phyloP scores from a whole-genome alignment of 176 grass and related monocot species.

The Oryza meridionalis region DNA sequence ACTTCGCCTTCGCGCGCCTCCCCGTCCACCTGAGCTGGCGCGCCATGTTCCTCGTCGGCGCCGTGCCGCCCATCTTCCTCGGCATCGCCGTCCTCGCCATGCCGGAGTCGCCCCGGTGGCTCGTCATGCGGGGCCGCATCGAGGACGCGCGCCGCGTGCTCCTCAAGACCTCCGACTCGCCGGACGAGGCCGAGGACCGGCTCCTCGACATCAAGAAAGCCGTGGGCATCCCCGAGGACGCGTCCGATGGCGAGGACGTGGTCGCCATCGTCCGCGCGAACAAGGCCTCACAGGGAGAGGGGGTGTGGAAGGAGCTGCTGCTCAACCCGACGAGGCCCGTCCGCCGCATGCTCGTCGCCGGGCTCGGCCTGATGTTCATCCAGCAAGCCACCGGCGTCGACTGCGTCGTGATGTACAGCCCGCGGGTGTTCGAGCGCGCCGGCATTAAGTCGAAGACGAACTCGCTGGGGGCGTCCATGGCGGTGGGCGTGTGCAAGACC shows the following conservation, averaged over 20 bases:
- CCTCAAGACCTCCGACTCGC: slow-evolving; percentile 59
- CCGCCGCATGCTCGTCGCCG: slow-evolving; percentile 65
- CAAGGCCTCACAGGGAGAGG: slow-evolving; percentile 9
- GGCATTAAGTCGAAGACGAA: slow-evolving; percentile 63
- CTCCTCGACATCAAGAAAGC: slow-evolving; percentile 69
- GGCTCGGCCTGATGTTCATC: slow-evolving; percentile 85
- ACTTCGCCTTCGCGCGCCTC: slow-evolving; percentile 85
- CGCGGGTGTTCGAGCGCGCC: slow-evolving; percentile 65
- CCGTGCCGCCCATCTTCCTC: slow-evolving; percentile 80
- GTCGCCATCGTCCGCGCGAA: slow-evolving; percentile 32
- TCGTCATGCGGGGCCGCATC: slow-evolving; percentile 88
- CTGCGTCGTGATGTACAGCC: slow-evolving; percentile 91
- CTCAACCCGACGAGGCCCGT: slow-evolving; percentile 64
- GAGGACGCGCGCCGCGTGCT: slow-evolving; percentile 69
- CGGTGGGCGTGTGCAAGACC: slow-evolving; percentile 86
- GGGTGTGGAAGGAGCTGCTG: slow-evolving; percentile 80
- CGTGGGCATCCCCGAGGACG: slow-evolving; percentile 58
- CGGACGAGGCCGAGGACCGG: slow-evolving; percentile 63
- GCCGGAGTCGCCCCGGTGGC: slow-evolving; percentile 95
- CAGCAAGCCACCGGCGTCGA: slow-evolving; percentile 90
- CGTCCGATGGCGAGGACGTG: slow-evolving; percentile 30
- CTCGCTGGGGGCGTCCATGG: slow-evolving; percentile 67
- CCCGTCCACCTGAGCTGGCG: slow-evolving; percentile 78
- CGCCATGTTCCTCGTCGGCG: slow-evolving; percentile 82
- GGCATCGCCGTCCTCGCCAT: slow-evolving; percentile 73